Evolutionary conservation across 306 rosid genomes (phyloP).

Genomic region (Vachellia pachyceras): DNA sequence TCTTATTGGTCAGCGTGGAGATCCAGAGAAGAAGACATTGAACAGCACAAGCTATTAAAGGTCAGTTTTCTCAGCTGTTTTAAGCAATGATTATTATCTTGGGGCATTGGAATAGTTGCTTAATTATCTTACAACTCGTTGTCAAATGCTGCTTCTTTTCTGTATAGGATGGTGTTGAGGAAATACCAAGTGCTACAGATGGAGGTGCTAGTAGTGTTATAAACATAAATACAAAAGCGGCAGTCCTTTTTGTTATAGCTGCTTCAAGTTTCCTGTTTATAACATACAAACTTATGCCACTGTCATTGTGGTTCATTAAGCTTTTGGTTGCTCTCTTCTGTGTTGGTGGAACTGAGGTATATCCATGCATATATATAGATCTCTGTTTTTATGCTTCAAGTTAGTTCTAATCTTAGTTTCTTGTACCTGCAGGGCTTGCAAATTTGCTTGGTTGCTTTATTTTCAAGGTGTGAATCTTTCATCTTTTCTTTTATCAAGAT

Average conservation of each 20-base stretch:
- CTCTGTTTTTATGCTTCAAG: slow-evolving; percentile 28
- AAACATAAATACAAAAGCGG: slow-evolving; percentile 75
- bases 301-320: slow-evolving; percentile 84
- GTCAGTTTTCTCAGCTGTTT: slow-evolving; percentile 47
- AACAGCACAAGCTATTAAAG: slow-evolving; percentile 74
- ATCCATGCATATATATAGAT: slow-evolving; percentile 26
- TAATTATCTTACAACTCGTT: slow-evolving; percentile 11
- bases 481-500: slow-evolving; percentile 37
- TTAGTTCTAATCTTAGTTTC: slow-evolving; percentile 44
- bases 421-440: slow-evolving; percentile 82
- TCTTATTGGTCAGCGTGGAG: slow-evolving; percentile 99
- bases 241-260: slow-evolving; percentile 76
- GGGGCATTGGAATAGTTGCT: slow-evolving; percentile 14
- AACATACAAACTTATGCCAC: slow-evolving; percentile 82
- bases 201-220: slow-evolving; percentile 59
- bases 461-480: slow-evolving; percentile 63
- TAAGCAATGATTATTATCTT: slow-evolving; percentile 5
- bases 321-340: slow-evolving; percentile 94
- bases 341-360: slow-evolving; percentile 94
- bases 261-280: slow-evolving; percentile 88
- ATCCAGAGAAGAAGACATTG: slow-evolving; percentile 75
- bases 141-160: slow-evolving; percentile 37
- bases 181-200: slow-evolving; percentile 48
- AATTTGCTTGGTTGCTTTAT: slow-evolving; percentile 86
- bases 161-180: slow-evolving; percentile 80